phyloP scores from a whole-genome alignment of 768 basidiomycete species.

The Gloeophyllum trabeum region DNA sequence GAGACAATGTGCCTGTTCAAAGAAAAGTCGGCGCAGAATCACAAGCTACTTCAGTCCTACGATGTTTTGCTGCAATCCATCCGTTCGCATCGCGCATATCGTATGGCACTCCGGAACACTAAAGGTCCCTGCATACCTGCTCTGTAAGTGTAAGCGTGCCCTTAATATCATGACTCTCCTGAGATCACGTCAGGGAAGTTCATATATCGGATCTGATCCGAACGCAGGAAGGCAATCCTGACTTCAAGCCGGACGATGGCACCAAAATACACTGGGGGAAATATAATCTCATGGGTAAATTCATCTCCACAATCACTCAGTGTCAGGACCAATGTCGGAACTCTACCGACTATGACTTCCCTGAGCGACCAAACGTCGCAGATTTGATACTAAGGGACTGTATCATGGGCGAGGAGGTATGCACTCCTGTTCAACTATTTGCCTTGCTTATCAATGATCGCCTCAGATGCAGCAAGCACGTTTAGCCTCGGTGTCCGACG shows the following conservation, averaged over 20 bases:
- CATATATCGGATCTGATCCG: conserved; percentile 85
- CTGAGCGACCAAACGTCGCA: conserved; percentile 40
- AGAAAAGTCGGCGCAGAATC: conserved; percentile 49
- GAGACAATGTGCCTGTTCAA: conserved; percentile 70
- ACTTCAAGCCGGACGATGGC: conserved; percentile 53
- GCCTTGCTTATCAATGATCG: conserved; percentile 4
- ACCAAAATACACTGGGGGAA: conserved; percentile 91
- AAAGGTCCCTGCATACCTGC: conserved; percentile 85
- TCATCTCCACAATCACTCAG: conserved; percentile 65
- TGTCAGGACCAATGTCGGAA: conserved; percentile 66
- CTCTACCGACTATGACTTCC: conserved; percentile 47
- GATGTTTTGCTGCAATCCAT: conserved; percentile 75
- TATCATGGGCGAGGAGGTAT: conserved; percentile 64
- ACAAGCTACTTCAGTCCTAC: conserved; percentile 74
- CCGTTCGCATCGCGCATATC: conserved; percentile 84
- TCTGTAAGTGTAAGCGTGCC: conserved; percentile 29
- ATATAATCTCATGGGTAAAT: conserved; percentile 85
- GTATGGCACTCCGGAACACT: conserved; percentile 76
- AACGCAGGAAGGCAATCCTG: conserved; percentile 76
- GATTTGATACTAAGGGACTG: conserved; percentile 42
- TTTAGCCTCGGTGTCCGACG: conserved; percentile 39
- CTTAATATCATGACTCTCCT: conserved; percentile 6
- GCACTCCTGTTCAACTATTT: conserved; percentile 7
- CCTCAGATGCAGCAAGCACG: conserved; percentile 56
- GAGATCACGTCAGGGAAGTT: conserved; percentile 51